Percentiles rank a stretch among this genome's conserved stretches.
Evolutionary conservation across 2,329 filamentous ascomycete species (phyloP).

Genomic region (Helotiales sp.): DNA sequence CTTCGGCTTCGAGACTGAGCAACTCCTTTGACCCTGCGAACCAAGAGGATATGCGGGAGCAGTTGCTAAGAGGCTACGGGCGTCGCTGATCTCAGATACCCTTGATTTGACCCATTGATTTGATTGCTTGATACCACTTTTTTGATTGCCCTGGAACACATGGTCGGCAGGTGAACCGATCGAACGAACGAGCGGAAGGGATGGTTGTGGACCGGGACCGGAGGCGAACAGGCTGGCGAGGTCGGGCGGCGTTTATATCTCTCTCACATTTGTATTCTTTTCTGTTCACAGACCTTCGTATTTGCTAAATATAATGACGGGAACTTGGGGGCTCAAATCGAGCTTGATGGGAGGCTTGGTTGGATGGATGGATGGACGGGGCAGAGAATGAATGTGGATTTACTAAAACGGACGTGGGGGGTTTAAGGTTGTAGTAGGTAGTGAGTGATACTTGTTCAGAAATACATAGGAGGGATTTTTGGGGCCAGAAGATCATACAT

Average conservation of each 20-base stretch:
- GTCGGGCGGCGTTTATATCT: slow-evolving; percentile 11
- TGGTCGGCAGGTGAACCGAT: background rate
- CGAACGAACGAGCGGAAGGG: background rate
- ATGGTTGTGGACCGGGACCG: background rate
- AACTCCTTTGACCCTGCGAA: slow-evolving; percentile 29
- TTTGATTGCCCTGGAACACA: background rate
- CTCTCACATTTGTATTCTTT: slow-evolving; percentile 9
- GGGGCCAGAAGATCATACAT: background rate
- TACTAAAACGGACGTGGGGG: background rate
- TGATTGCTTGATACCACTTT: slow-evolving; percentile 12
- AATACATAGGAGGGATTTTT: background rate
- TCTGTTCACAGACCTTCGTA: slow-evolving; percentile 2
- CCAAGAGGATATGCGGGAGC: slow-evolving; percentile 38
- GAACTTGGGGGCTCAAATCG: background rate
- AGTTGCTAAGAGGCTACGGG: slow-evolving; percentile 34
- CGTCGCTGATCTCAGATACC: slow-evolving; percentile 27
- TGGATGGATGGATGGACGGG: background rate
- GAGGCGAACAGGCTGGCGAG: background rate
- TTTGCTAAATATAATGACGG: slow-evolving; percentile 19
- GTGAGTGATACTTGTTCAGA: background rate
- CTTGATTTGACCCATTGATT: slow-evolving; percentile 1
- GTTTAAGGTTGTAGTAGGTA: background rate
- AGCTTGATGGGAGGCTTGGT: background rate
- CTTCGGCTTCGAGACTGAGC: slow-evolving; percentile 20
- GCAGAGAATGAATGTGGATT: background rate